A percentile compares a stretch with the other conserved stretches of the same genome.
Conservation (phyloP, 2,329 filamentous ascomycete genomes). For the Microdochium nivale region DNA sequence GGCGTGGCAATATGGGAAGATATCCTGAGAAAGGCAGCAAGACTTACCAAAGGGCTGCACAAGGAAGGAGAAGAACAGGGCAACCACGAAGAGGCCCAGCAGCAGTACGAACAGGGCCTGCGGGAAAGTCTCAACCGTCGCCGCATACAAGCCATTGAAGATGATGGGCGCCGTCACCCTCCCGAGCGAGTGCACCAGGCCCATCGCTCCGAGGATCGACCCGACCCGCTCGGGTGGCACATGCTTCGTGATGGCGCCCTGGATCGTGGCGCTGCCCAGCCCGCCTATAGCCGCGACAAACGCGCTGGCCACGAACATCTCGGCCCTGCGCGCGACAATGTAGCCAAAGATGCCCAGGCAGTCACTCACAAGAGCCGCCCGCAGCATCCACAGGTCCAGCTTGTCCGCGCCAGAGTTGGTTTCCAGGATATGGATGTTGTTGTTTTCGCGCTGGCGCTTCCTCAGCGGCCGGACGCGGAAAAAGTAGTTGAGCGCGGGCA, state of each 20-base stretch:
- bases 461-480: constrained; percentile 51
- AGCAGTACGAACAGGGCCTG: constrained; percentile 80
- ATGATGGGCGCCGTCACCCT: constrained; percentile 71
- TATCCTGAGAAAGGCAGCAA: not conserved
- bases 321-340: constrained; percentile 50
- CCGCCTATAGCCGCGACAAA: constrained; percentile 71
- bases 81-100: constrained; percentile 54
- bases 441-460: constrained; percentile 28
- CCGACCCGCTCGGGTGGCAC: constrained; percentile 76
- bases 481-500: constrained; percentile 70
- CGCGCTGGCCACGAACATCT: constrained; percentile 63
- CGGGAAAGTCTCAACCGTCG: constrained; percentile 68
- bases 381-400: constrained; percentile 71
- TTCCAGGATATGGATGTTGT: constrained; percentile 27
- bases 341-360: constrained; percentile 70
- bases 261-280: constrained; percentile 75
- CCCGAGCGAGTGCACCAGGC: constrained; percentile 74
- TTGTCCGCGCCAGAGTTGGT: constrained; percentile 62
- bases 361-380: constrained; percentile 68
- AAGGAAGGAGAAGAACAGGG: constrained; percentile 30
- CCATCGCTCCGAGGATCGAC: constrained; percentile 79
- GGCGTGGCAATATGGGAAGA: not conserved
- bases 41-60: not conserved
- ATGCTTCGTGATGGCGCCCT: constrained; percentile 83
- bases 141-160: constrained; percentile 80